Evolutionary conservation across 2,329 filamentous ascomycete genomes (phyloP).

Genomic region (Whalleya microplaca): DNA sequence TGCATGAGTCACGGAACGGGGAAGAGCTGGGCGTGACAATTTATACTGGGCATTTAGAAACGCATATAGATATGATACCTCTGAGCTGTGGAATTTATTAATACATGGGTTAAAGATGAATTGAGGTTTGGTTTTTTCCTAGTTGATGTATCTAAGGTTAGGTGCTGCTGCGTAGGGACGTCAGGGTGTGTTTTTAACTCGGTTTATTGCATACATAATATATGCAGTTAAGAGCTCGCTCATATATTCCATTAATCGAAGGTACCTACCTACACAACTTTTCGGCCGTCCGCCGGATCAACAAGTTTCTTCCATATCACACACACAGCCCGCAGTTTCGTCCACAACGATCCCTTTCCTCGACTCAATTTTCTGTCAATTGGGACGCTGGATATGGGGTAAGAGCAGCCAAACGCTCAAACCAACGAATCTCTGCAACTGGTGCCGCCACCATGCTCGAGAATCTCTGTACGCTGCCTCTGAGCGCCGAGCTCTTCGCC

Average conservation of each 20-base stretch:
- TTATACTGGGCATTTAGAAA: too few relatives aligned
- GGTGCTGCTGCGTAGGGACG: too few relatives aligned
- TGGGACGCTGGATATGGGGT: neutral
- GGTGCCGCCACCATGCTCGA: conserved; percentile 70
- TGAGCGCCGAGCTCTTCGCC: conserved; percentile 84
- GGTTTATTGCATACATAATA: too few relatives aligned
- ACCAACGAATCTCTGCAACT: conserved; percentile 1
- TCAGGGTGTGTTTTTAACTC: too few relatives aligned
- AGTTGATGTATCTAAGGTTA: too few relatives aligned
- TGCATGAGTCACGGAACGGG: too few relatives aligned
- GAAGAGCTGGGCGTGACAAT: too few relatives aligned
- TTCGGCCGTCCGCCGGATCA: neutral
- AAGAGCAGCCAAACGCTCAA: neutral
- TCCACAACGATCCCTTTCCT: neutral
- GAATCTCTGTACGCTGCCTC: conserved; percentile 86
- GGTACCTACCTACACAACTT: neutral
- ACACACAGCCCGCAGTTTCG: neutral
- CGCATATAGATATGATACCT: too few relatives aligned
- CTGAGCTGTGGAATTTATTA: neutral
- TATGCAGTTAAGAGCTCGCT: too few relatives aligned
- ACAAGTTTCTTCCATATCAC: neutral
- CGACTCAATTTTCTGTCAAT: neutral
- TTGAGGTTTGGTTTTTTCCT: too few relatives aligned
- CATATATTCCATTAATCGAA: neutral
- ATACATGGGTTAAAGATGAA: neutral